phyloP scores from a whole-genome alignment of 2,329 filamentous ascomycete genomes.

The Hymenoscyphus albidus region DNA sequence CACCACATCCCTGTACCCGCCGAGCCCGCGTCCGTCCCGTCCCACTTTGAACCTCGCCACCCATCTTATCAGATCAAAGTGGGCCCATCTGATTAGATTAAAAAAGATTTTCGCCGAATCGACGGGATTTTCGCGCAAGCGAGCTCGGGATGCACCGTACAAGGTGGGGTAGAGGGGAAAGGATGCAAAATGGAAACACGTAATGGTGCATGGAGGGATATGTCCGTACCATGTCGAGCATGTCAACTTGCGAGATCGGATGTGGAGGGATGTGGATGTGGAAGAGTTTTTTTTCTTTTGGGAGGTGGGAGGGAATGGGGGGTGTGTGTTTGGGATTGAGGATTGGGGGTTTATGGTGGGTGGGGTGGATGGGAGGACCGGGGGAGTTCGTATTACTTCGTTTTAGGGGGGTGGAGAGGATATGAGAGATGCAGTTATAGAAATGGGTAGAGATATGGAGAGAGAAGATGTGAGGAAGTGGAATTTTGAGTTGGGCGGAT shows the following conservation, averaged over 20 bases:
- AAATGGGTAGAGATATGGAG: neutral
- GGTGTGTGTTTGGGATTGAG: too few relatives aligned
- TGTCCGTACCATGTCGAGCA: neutral
- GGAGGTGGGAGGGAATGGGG: neutral
- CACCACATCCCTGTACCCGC: too few relatives aligned
- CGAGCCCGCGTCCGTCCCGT: too few relatives aligned
- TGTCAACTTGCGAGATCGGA: neutral
- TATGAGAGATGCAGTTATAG: neutral
- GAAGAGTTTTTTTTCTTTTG: neutral
- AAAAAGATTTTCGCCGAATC: neutral
- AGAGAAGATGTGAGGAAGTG: neutral
- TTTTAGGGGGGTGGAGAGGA: too few relatives aligned
- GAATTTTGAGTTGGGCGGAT: too few relatives aligned
- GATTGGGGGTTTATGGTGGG: too few relatives aligned
- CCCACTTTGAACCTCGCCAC: neutral
- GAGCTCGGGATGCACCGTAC: neutral
- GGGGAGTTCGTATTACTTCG: too few relatives aligned
- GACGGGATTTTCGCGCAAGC: too few relatives aligned
- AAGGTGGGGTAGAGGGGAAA: neutral
- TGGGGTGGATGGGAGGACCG: too few relatives aligned
- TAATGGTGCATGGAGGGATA: too few relatives aligned
- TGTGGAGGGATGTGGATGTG: neutral
- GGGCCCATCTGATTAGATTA: constrained; percentile 1
- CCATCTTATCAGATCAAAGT: constrained; percentile 3
- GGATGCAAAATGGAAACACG: neutral